These are phyloP conservation scores for Podospora comata DNA, from an alignment of 495 filamentous ascomycete genomes.

Conservation along the genomic window DNA sequence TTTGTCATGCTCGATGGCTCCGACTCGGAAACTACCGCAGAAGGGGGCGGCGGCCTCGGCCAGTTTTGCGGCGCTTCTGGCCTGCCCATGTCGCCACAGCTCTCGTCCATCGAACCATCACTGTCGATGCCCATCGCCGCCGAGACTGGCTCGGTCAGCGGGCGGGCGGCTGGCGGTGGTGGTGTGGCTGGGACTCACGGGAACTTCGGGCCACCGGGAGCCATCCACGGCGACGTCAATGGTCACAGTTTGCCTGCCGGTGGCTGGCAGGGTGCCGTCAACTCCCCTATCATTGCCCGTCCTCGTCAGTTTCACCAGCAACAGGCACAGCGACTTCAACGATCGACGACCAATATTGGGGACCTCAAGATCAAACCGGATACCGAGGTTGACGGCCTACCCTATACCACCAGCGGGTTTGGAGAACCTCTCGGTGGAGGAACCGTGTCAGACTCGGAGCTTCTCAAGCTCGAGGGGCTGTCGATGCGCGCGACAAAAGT, in stretches of 20 bases:
- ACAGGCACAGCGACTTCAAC: constrained; percentile 10
- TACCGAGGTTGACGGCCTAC: constrained; percentile 11
- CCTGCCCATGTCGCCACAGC: constrained; percentile 23
- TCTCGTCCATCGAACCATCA: not conserved
- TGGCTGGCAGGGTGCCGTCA: not conserved
- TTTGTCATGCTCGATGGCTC: constrained; percentile 43
- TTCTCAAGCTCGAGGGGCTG: constrained; percentile 45
- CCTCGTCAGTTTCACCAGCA: not conserved
- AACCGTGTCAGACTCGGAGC: constrained; percentile 48
- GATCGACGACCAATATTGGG: constrained; percentile 7
- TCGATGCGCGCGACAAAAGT: constrained; percentile 41
- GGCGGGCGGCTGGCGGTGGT: not conserved
- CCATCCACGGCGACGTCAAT: not conserved
- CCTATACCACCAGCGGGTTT: constrained; percentile 14
- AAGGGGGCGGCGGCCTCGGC: constrained; percentile 21
- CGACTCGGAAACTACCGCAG: constrained; percentile 23
- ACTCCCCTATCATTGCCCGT: not conserved
- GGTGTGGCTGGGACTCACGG: not conserved
- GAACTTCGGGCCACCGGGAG: not conserved
- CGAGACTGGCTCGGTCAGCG: not conserved
- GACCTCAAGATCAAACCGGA: constrained; percentile 3
- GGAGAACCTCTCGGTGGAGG: constrained; percentile 26
- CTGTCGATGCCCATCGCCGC: not conserved
- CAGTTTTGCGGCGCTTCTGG: constrained; percentile 19
- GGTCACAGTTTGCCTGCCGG: not conserved